phyloP scores from a whole-genome alignment of 164 flowering plant species.

The Cinnamomum chago region DNA sequence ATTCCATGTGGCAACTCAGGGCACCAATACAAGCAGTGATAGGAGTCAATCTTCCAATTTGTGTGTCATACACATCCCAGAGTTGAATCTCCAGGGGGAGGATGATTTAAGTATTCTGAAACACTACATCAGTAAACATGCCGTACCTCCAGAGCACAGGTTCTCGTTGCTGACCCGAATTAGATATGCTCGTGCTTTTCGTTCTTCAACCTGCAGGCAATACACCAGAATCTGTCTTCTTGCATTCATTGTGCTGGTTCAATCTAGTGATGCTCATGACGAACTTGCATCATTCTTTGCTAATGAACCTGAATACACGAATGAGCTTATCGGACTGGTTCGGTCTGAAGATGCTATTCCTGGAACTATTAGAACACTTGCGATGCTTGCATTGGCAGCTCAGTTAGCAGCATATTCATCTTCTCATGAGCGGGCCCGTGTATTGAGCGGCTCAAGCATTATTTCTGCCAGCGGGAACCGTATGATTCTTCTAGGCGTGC shows the following conservation, averaged over 20 bases:
- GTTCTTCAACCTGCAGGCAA: constrained; percentile 68
- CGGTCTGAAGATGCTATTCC: constrained; percentile 74
- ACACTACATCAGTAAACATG: constrained; percentile 58
- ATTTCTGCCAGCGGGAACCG: constrained; percentile 87
- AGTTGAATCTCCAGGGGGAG: constrained; percentile 65
- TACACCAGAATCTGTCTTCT: constrained; percentile 92
- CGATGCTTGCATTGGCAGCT: constrained; percentile 90
- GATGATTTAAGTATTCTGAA: constrained; percentile 76
- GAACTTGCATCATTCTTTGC: constrained; percentile 90
- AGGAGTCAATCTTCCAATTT: constrained; percentile 31
- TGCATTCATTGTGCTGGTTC: constrained; percentile 93
- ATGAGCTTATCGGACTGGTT: constrained; percentile 89
- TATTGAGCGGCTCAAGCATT: constrained; percentile 86
- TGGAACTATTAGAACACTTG: constrained; percentile 73
- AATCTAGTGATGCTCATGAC: constrained; percentile 89
- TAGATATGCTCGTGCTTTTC: constrained; percentile 87
- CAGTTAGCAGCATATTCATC: constrained; percentile 92
- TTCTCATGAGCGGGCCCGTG: constrained; percentile 88
- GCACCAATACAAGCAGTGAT: constrained; percentile 31
- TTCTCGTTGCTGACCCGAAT: constrained; percentile 87
- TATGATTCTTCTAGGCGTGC: constrained; percentile 85
- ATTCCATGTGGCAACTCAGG: constrained; percentile 46
- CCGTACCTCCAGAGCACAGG: constrained; percentile 72
- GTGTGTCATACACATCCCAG: constrained; percentile 69
- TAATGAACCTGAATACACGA: constrained; percentile 94